Base-by-base conservation (phyloP, 2,329 filamentous ascomycete species). In the Dactylellina haptotyla region DNA sequence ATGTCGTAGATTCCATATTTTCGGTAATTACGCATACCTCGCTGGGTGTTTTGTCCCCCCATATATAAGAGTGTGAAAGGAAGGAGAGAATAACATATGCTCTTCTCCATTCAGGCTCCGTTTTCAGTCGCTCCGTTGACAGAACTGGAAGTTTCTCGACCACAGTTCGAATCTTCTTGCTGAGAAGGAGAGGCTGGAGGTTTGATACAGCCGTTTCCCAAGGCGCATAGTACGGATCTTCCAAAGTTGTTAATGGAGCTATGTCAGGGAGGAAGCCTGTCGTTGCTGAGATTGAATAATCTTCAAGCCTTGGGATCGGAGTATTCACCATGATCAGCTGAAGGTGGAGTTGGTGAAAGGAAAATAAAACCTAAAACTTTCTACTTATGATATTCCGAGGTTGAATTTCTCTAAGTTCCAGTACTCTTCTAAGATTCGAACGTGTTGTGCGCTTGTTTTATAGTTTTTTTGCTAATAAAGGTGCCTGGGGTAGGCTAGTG, bases 191-290 rank as follows among this genome's bases (percentile, higher is more conserved):
- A 10, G 89, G 88, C 82, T 97, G 95, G 28, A 99, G 85, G 79
- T 97, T 97, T 77, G 89, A 87, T 32, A 90, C 87, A 54, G 97
- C 86, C 48, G 90, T 87, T 82, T 99, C 95, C 95, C 95, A 99
- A 79, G 92, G 92, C 81, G 91, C 89, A 82, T 98, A 99, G 84
- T 97, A 98, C 1, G 90, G 87, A 79, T 97, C 91, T 8, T 93
- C 90, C 12, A 99, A 87, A 63, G 87, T 84, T 75, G 91, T 88
- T 75, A 98, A 84, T 43, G 95, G 95, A 34, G 90, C 83, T 76
- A 92, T 88, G 75, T 90, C 85, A 1, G 95, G 93, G 61, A 99
- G 87, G 83, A 99, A 99, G 79, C 95, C 95, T 82, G 92, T 88
- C 66, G 88, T 84, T 74, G 87, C 83, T 76, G 90, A 91, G 81